These are phyloP conservation scores for Hericium erinaceus DNA, from an alignment of 768 basidiomycete species.

Conservation along the genomic window DNA sequence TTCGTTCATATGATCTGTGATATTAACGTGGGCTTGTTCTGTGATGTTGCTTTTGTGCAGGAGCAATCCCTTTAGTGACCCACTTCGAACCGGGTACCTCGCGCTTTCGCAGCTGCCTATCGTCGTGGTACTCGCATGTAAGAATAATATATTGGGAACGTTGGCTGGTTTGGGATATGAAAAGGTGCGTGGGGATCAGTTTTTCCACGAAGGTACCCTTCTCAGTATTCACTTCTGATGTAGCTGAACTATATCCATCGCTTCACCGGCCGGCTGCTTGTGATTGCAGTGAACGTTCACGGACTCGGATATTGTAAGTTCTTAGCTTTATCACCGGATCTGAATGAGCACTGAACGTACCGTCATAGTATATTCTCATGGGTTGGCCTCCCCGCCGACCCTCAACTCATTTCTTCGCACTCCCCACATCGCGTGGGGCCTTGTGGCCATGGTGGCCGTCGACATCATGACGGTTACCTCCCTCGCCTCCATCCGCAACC, in stretches of 20 bases:
- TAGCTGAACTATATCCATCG: conserved; percentile 49
- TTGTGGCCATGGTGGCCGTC: conserved; percentile 27
- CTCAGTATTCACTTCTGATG: conserved; percentile 1
- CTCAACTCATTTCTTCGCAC: background rate
- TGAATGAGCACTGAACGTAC: background rate
- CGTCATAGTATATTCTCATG: conserved; percentile 4
- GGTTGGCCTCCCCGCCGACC: background rate
- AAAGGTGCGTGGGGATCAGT: conserved; percentile 24
- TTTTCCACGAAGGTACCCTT: background rate
- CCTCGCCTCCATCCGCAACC: conserved; percentile 30
- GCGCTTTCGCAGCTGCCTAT: conserved; percentile 37
- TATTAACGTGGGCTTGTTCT: background rate
- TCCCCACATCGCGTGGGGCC: conserved; percentile 16
- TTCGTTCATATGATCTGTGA: background rate
- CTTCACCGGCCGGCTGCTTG: conserved; percentile 35
- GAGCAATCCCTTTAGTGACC: conserved; percentile 25
- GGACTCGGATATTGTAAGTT: conserved; percentile 30
- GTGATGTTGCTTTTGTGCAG: background rate
- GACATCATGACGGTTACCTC: conserved; percentile 31
- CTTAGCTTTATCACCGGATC: background rate
- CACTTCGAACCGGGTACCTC: conserved; percentile 25
- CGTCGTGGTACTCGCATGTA: conserved; percentile 35
- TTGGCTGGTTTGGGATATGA: conserved; percentile 38
- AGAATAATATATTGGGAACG: conserved; percentile 37
- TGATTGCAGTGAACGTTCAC: conserved; percentile 34